Evolutionary conservation across 2,329 filamentous ascomycete genomes (phyloP).

Genomic region (Eutypella sp.): DNA sequence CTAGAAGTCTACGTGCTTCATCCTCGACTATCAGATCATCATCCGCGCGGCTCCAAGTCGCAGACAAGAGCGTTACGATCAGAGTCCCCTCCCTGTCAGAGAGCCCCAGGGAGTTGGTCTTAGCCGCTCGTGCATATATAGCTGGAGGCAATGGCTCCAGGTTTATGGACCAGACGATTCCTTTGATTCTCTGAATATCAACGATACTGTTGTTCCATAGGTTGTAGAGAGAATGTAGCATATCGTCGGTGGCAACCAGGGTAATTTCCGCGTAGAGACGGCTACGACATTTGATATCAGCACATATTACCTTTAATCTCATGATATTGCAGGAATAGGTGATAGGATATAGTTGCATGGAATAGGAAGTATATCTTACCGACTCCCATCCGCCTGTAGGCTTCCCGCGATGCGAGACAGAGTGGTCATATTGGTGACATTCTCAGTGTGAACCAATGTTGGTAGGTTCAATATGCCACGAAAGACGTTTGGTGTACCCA

Average conservation of each 20-base stretch:
- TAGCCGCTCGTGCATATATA: constrained; percentile 3
- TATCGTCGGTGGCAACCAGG: not conserved
- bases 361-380: too few species aligned
- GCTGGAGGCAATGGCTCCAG: constrained; percentile 6
- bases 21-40: constrained; percentile 1
- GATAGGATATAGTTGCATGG: too few species aligned
- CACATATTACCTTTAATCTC: not conserved
- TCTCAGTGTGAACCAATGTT: constrained; percentile 1
- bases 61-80: not conserved
- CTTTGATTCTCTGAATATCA: not conserved
- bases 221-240: constrained; percentile 1
- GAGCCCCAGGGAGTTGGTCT: constrained; percentile 1
- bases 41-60: not conserved
- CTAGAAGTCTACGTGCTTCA: not conserved
- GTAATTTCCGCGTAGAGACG: not conserved
- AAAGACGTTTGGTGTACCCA: not conserved
- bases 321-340: not conserved
- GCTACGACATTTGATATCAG: too few species aligned
- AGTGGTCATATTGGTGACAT: not conserved
- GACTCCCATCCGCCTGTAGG: too few species aligned
- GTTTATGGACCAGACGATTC: constrained; percentile 1
- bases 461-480: not conserved
- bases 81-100: constrained; percentile 1
- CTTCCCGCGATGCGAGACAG: too few species aligned
- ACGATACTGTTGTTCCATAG: not conserved